Conservation (phyloP, 306 rosid species). For the Fagus crenata region DNA sequence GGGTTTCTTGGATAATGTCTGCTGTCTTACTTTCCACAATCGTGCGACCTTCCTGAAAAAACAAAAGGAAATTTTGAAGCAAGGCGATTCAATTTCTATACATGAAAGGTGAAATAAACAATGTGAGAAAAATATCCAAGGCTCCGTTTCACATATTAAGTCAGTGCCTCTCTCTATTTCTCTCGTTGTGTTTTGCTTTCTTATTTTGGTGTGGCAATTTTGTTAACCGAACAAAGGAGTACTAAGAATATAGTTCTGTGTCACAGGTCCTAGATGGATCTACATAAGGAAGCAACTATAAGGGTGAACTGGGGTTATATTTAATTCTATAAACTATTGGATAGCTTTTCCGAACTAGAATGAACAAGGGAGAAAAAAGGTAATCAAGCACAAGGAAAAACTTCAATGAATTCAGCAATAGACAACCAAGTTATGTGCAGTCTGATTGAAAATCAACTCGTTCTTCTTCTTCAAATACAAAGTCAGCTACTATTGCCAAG, state of each 20-base stretch:
- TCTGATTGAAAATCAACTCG: not conserved
- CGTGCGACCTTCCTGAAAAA: slow-evolving; percentile 72
- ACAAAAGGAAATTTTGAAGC: slow-evolving; percentile 15
- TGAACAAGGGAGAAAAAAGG: too few species aligned
- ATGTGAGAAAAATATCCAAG: not conserved
- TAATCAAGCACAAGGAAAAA: not conserved
- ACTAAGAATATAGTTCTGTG: too few species aligned
- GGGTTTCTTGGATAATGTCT: slow-evolving; percentile 56
- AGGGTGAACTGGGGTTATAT: too few species aligned
- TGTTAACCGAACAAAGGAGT: too few species aligned
- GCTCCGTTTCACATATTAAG: too few species aligned
- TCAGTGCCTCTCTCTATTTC: too few species aligned
- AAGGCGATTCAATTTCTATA: not conserved
- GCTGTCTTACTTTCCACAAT: slow-evolving; percentile 84
- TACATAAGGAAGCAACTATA: too few species aligned
- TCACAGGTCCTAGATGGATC: too few species aligned
- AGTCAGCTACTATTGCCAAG: not conserved
- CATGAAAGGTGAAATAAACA: slow-evolving; percentile 8
- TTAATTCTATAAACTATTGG: too few species aligned
- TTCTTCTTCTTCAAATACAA: not conserved
- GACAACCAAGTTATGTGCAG: not conserved
- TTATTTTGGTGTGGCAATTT: too few species aligned
- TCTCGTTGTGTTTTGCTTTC: too few species aligned
- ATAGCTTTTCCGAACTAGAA: too few species aligned
- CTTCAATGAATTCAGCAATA: not conserved